These are phyloP conservation scores for Termitomyces eurrhizus DNA, from an alignment of 768 basidiomycete genomes.

Conservation along the genomic window DNA sequence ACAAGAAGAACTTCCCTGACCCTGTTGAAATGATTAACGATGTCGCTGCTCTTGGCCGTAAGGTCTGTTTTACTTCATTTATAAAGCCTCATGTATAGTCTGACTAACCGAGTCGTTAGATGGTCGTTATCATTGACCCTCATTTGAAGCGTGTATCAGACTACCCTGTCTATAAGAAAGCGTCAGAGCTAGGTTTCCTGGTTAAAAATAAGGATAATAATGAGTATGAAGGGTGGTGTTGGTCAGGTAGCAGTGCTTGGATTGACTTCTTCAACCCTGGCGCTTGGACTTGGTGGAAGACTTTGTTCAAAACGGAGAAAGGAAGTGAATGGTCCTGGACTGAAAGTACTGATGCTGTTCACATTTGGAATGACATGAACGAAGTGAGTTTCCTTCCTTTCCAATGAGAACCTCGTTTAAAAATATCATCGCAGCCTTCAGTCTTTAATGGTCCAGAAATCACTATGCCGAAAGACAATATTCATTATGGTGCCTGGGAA, in stretches of 20 bases:
- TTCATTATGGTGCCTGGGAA: conserved; percentile 96
- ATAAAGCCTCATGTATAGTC: not conserved
- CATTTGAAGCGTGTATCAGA: conserved; percentile 81
- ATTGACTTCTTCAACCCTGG: conserved; percentile 94
- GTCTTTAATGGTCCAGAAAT: conserved; percentile 99
- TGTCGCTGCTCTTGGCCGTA: conserved; percentile 79
- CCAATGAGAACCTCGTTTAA: conserved; percentile 13
- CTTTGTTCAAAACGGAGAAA: conserved; percentile 66
- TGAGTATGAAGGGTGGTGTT: conserved; percentile 98
- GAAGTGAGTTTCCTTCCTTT: conserved; percentile 52
- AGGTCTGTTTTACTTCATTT: conserved; percentile 42
- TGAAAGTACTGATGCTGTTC: conserved; percentile 76
- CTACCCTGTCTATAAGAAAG: conserved; percentile 84
- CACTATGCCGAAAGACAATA: conserved; percentile 55
- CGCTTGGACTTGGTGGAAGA: conserved; percentile 89
- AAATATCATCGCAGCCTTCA: conserved; percentile 60
- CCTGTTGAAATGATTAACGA: conserved; percentile 92
- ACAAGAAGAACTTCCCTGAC: conserved; percentile 87
- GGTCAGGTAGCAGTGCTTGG: conserved; percentile 96
- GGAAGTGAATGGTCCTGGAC: conserved; percentile 68
- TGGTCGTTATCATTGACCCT: conserved; percentile 97
- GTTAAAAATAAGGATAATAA: conserved; percentile 78
- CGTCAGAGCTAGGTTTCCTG: conserved; percentile 76
- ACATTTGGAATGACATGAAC: conserved; percentile 99
- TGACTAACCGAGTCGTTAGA: conserved; percentile 44